Conservation (phyloP, 768 basidiomycete genomes). For the Trametes maxima region DNA sequence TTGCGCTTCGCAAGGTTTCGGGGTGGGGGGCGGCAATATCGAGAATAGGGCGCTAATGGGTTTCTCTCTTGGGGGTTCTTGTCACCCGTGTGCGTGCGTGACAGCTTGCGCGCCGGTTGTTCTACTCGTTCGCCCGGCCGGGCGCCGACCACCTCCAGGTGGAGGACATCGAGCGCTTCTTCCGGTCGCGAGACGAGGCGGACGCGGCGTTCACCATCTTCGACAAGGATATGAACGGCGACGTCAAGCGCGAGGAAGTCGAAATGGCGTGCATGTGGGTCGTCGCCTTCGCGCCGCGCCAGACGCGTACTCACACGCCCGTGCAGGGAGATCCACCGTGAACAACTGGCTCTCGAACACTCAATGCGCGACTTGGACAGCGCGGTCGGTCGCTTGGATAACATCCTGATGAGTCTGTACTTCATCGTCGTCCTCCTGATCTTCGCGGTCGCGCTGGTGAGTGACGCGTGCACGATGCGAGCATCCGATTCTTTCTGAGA, state of each 20-base stretch:
- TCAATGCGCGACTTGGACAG: constrained; percentile 90
- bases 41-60: background rate
- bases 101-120: constrained; percentile 81
- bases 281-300: background rate
- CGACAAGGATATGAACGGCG: constrained; percentile 74
- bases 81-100: background rate
- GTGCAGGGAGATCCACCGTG: constrained; percentile 76
- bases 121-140: constrained; percentile 77
- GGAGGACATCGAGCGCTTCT: constrained; percentile 72
- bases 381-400: constrained; percentile 83
- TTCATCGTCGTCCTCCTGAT: constrained; percentile 73
- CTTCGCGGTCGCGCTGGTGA: constrained; percentile 76
- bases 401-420: constrained; percentile 83
- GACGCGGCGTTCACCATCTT: constrained; percentile 68
- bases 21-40: background rate
- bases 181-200: constrained; percentile 66
- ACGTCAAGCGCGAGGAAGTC: constrained; percentile 68
- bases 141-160: constrained; percentile 60
- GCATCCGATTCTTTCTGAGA: background rate
- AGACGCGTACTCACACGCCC: background rate
- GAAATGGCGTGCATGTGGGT: constrained; percentile 74
- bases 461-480: constrained; percentile 29
- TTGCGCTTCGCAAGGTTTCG: background rate
- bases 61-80: background rate
- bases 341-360: constrained; percentile 80